These are phyloP conservation scores for Moelleriella libera DNA, from an alignment of 2,329 filamentous ascomycete species.

Conservation along the genomic window DNA sequence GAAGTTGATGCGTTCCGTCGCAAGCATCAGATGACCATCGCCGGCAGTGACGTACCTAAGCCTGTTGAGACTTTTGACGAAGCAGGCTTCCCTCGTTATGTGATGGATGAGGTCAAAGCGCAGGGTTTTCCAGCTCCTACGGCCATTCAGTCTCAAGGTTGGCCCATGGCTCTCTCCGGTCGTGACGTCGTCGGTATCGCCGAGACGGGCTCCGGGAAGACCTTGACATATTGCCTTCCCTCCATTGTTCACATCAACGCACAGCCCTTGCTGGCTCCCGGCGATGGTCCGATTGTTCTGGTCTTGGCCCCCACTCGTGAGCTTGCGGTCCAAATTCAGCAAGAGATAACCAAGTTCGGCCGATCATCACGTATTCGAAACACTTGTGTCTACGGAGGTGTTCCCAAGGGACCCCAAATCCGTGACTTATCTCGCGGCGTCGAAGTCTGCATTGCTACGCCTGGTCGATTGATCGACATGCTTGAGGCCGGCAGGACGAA, in stretches of 20 bases:
- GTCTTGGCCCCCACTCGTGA: constrained; percentile 95
- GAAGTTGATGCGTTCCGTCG: constrained; percentile 84
- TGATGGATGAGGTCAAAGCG: constrained; percentile 97
- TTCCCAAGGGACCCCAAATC: constrained; percentile 94
- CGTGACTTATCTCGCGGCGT: constrained; percentile 89
- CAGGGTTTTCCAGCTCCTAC: constrained; percentile 91
- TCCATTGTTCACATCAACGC: constrained; percentile 99
- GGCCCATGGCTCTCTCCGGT: constrained; percentile 97
- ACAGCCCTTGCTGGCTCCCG: constrained; percentile 86
- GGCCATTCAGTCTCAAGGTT: constrained; percentile 94
- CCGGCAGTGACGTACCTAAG: constrained; percentile 71
- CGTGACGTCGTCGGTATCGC: constrained; percentile 98
- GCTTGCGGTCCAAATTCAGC: constrained; percentile 94
- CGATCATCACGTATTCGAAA: constrained; percentile 96
- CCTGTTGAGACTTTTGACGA: constrained; percentile 96
- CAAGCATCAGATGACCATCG: constrained; percentile 70
- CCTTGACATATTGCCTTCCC: constrained; percentile 91
- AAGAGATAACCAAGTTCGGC: constrained; percentile 97
- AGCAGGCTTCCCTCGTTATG: constrained; percentile 90
- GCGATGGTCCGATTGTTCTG: constrained; percentile 91
- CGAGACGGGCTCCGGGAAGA: constrained; percentile 98
- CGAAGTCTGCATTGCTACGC: constrained; percentile 96
- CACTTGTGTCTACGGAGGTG: constrained; percentile 97
- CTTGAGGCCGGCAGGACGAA: constrained; percentile 96
- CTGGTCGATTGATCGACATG: constrained; percentile 96